Base-by-base conservation (phyloP, 352 stramenopile species). In the Phytophthora foliorum region DNA sequence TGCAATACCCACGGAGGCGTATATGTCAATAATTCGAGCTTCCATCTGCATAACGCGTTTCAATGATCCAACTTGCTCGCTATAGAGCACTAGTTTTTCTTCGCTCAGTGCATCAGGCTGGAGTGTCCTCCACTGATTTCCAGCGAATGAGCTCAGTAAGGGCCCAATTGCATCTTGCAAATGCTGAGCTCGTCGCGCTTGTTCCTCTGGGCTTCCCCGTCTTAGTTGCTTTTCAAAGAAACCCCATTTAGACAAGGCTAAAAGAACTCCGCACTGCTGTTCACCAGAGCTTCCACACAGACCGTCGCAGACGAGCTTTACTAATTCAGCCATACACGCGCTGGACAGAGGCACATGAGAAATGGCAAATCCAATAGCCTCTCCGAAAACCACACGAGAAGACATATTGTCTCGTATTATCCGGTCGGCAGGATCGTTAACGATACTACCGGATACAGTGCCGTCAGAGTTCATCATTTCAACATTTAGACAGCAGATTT, bases 11-110 rank as follows among this genome's bases (percentile, higher is more conserved):
- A 68, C 77, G 1, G 54, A 72, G 3, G 54, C 50, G 32, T 83
- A 94, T 8, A 91, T 71, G 7, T 86, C 73, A 7, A 81, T 53
- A 29, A 92, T 87, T 21, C 78, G 54, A 31, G 59, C 36, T 60
- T 93, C 70, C 82, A 94, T 93, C 29, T 79, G 77, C 19, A 49
- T 6, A 3, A 90, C 70, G 17, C 86, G 80, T 51, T 79, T 77
- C 22, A 94, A 51, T 6, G 71, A 77, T n/a, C 61, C 59, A 36
- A 63, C 48, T 57, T 91, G 84, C 32, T 94, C 86, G 0, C 52
- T 70, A 55, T 93, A 94, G 50, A 77, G 86, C 1, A 63, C 34
- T 21, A n/a, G 7, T 6, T 7, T 53, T 9, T 34, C 32, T 62
- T 63, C 24, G 38, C 11, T 48, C 25, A 14, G 21, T 57, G 42